A percentile compares a stretch with the other conserved stretches of the same genome.
Conservation (phyloP, 108 stramenopile genomes). For the Pseudonitzschia delicatissima region DNA sequence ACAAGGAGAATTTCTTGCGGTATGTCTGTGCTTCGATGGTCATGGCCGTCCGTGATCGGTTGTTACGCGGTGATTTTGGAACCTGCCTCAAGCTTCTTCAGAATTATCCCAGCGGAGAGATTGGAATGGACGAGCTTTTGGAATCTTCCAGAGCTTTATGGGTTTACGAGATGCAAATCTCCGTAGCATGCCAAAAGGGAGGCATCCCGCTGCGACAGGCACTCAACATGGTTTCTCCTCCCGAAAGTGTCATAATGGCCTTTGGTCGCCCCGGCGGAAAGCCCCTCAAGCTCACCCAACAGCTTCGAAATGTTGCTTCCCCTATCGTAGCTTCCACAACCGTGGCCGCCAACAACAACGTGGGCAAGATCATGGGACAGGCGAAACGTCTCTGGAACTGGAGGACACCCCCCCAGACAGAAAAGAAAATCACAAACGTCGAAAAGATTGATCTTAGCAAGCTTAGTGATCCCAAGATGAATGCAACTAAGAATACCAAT, state of each 20-base stretch:
- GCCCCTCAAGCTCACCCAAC: not conserved
- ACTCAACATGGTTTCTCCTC: slow-evolving; percentile 61
- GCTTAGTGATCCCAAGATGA: not conserved
- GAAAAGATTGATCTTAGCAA: not conserved
- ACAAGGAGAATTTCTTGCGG: slow-evolving; percentile 89
- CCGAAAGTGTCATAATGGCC: slow-evolving; percentile 72
- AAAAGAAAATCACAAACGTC: not conserved
- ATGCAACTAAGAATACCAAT: not conserved
- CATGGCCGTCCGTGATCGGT: slow-evolving; percentile 72
- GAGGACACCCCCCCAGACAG: not conserved
- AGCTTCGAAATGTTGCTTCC: not conserved
- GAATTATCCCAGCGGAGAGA: slow-evolving; percentile 52
- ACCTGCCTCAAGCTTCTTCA: slow-evolving; percentile 70
- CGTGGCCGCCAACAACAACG: not conserved
- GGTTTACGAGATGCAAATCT: slow-evolving; percentile 85
- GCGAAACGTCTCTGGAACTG: not conserved
- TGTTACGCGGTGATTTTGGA: slow-evolving; percentile 79
- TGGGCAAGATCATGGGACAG: not conserved
- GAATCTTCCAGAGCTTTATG: slow-evolving; percentile 73
- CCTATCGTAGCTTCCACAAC: not conserved
- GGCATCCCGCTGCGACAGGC: slow-evolving; percentile 70
- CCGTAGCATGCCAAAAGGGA: slow-evolving; percentile 70
- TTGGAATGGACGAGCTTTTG: slow-evolving; percentile 59
- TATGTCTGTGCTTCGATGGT: slow-evolving; percentile 93
- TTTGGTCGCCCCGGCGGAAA: slow-evolving; percentile 46